Conservation (phyloP, 2,329 filamentous ascomycete genomes). For the Fusarium odoratissimum region DNA sequence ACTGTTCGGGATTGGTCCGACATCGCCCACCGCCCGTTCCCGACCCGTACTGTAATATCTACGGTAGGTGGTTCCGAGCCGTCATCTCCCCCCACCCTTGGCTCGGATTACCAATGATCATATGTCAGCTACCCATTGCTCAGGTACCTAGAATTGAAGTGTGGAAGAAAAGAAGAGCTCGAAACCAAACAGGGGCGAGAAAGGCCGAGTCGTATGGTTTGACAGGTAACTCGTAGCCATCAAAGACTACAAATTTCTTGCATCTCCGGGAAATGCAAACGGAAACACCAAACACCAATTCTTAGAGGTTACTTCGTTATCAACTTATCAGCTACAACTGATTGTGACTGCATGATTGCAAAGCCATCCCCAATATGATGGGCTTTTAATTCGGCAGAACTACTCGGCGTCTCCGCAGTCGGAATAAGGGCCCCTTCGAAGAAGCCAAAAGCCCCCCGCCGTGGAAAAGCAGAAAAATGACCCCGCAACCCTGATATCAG, state of each 20-base stretch:
- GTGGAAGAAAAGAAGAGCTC: background rate
- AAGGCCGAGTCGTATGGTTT: constrained; percentile 40
- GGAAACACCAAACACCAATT: background rate
- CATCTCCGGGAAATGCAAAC: constrained; percentile 40
- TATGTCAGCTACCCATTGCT: constrained; percentile 39
- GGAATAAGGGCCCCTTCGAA: constrained; percentile 40
- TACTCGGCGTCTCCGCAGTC: constrained; percentile 47
- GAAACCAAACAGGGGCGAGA: background rate
- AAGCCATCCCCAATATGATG: constrained; percentile 29
- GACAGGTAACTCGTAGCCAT: constrained; percentile 34
- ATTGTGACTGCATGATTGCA: constrained; percentile 17
- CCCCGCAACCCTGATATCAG: constrained; percentile 44
- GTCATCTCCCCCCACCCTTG: constrained; percentile 18
- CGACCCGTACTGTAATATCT: constrained; percentile 14
- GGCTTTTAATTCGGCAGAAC: constrained; percentile 1
- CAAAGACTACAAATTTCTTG: constrained; percentile 16
- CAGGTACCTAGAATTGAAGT: constrained; percentile 21
- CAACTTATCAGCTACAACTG: constrained; percentile 24
- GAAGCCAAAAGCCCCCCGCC: constrained; percentile 32
- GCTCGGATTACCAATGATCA: constrained; percentile 36
- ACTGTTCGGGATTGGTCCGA: constrained; percentile 44
- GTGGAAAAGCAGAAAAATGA: constrained; percentile 44
- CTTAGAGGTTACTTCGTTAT: constrained; percentile 25
- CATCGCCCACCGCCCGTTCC: constrained; percentile 26
- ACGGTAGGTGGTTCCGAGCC: constrained; percentile 6